Evolutionary conservation across 768 basidiomycete species (phyloP), one percentile per base, ranked within the genome.

Genomic region (Coprinopsis sp.): DNA sequence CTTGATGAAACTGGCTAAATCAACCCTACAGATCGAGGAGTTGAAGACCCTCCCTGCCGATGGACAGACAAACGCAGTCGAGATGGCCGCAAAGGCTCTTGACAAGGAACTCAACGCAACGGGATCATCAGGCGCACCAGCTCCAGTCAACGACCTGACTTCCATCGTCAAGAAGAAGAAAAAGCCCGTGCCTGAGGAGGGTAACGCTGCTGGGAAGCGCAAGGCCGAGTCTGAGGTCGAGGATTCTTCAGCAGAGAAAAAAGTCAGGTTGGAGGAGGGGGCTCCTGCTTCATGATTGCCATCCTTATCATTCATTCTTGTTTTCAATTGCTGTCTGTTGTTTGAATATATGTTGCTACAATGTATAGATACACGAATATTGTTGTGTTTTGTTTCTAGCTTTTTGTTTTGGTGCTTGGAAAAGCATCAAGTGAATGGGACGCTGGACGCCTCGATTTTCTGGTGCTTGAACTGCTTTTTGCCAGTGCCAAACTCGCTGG

Each of bases 151-250:
- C 54, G 90, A 95, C 57, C 67, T 95, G 34, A 93, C 89, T 1
- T 77, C 78, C 5, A 84, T 89, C 57, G 89, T 95, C 38, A 83
- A 81, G 62, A 92, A 91, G 71, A 97, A 93, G 74, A 91, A 91
- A 64, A 86, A 84, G 60, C 56, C 66, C 1, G 49, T 61, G 3
- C 33, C 34, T 22, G 66, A 67, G n/a, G 66, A 64, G 7, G 59
- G 68, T 18, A 62, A 62, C 12, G 63, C 67, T 2, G 56, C 57
- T 1, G 59, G 61, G 10, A 91, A 90, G 63, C 79, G 88, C 41
- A 90, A 89, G 64, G 86, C 83, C 3, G 85, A 85, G 3, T 76
- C 72, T 14, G 78, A 75, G 4, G 72, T 65, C 4, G 74, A 68
- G 18, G 64, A 66, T 27, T 62, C 75, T 3, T 66, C 57, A 24